These are phyloP conservation scores for Fragilaria crotonensis DNA, from an alignment of 108 stramenopile genomes.

Conservation along the genomic window DNA sequence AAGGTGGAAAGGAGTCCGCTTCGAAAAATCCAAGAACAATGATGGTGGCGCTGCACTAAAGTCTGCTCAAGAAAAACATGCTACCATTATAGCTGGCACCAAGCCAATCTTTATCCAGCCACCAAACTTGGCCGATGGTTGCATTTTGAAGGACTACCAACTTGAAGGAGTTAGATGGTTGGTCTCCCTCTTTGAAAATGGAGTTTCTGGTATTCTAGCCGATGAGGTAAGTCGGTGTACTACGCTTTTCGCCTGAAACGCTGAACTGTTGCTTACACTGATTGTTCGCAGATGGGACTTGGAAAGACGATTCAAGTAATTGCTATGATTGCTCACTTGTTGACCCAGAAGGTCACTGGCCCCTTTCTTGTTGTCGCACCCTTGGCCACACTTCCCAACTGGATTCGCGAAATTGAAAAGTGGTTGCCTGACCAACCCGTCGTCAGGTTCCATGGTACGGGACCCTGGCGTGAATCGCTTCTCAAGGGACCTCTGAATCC, in stretches of 20 bases:
- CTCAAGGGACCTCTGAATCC: conserved; percentile 61
- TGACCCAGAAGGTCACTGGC: conserved; percentile 77
- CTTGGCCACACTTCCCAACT: conserved; percentile 97
- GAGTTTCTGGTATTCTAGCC: conserved; percentile 95
- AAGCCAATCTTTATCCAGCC: conserved; percentile 84
- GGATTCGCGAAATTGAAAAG: conserved; percentile 93
- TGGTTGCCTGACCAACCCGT: conserved; percentile 90
- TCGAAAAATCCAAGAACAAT: conserved; percentile 48
- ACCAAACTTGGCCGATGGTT: conserved; percentile 57
- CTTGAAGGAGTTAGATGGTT: conserved; percentile 93
- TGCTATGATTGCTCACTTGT: conserved; percentile 88
- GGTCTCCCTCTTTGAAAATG: conserved; percentile 94
- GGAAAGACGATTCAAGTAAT: conserved; percentile 94
- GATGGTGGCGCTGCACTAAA: conserved; percentile 45
- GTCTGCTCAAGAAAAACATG: conserved; percentile 57
- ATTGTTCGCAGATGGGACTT: conserved; percentile 11
- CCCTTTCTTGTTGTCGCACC: conserved; percentile 95
- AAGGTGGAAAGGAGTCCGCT: conserved; percentile 11
- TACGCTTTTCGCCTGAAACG: neutral
- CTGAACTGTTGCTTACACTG: too few relatives aligned
- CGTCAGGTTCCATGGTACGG: conserved; percentile 89
- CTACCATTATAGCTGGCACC: conserved; percentile 14
- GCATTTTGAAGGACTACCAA: conserved; percentile 80
- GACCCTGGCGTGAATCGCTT: conserved; percentile 72
- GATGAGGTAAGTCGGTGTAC: conserved; percentile 77